Percentiles rank a stretch among this genome's conserved stretches.
Evolutionary conservation across 1,139 yeast species (phyloP).

Genomic region (Yamadazyma oceani): DNA sequence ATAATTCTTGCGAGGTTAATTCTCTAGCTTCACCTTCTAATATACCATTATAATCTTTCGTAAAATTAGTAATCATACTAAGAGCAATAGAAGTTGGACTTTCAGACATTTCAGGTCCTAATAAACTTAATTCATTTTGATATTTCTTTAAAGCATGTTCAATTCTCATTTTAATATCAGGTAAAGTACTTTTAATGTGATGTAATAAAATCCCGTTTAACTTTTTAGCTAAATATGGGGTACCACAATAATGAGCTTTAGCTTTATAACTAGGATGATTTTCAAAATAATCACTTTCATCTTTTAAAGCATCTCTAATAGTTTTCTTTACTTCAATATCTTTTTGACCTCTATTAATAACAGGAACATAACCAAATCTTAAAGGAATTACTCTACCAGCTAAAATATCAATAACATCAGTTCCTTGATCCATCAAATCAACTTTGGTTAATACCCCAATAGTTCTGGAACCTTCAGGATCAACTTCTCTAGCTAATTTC

Average conservation of each 20-base stretch:
- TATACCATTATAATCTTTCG: slow-evolving; percentile 89
- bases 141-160: slow-evolving; percentile 81
- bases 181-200: slow-evolving; percentile 91
- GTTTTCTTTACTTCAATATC: slow-evolving; percentile 88
- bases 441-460: slow-evolving; percentile 97
- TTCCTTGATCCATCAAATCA: slow-evolving; percentile 97
- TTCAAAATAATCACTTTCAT: slow-evolving; percentile 77
- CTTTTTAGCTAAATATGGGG: slow-evolving; percentile 93
- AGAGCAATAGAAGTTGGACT: slow-evolving; percentile 88
- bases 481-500: slow-evolving; percentile 95
- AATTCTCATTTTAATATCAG: slow-evolving; percentile 90
- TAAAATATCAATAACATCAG: slow-evolving; percentile 95
- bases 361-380: slow-evolving; percentile 96
- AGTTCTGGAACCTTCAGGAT: slow-evolving; percentile 95
- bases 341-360: slow-evolving; percentile 95
- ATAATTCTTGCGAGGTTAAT: slow-evolving; percentile 77
- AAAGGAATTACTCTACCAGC: slow-evolving; percentile 96
- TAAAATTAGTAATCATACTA: slow-evolving; percentile 86
- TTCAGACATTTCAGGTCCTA: slow-evolving; percentile 87
- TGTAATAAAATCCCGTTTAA: slow-evolving; percentile 85
- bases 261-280: slow-evolving; percentile 75
- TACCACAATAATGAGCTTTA: slow-evolving; percentile 90
- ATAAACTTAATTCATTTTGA: slow-evolving; percentile 69
- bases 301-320: slow-evolving; percentile 82
- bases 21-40: slow-evolving; percentile 94